Percentiles rank a stretch among this genome's conserved stretches.
Conservation (phyloP, 768 basidiomycete genomes). For the Collybiopsis luxurians region DNA sequence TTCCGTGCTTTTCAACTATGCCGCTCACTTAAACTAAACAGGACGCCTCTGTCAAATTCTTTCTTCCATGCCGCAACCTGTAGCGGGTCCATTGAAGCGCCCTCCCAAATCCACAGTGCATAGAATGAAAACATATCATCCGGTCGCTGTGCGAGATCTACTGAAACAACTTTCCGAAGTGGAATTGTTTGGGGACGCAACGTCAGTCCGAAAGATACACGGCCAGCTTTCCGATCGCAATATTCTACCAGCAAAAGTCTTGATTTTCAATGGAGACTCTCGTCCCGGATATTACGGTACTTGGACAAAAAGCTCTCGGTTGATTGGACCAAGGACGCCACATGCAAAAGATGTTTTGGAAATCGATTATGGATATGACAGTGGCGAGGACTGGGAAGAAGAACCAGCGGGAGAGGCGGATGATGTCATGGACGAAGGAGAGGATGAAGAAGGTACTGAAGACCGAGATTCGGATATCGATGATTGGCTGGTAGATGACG, state of each 20-base stretch:
- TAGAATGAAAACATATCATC: conserved; percentile 33
- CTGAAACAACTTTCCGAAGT: conserved; percentile 71
- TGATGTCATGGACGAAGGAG: conserved; percentile 70
- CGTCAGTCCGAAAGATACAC: conserved; percentile 63
- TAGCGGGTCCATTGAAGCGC: neutral
- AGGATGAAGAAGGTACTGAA: conserved; percentile 53
- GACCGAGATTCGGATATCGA: conserved; percentile 76
- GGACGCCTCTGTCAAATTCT: conserved; percentile 39
- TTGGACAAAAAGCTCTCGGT: conserved; percentile 79
- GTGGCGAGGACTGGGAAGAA: conserved; percentile 95
- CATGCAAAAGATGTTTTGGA: conserved; percentile 73
- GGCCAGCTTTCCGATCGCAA: conserved; percentile 58
- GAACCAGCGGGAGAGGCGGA: conserved; percentile 81
- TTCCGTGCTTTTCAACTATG: neutral
- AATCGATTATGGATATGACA: conserved; percentile 91
- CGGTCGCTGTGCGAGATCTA: conserved; percentile 40
- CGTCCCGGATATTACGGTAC: conserved; percentile 95
- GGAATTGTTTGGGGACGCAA: conserved; percentile 70
- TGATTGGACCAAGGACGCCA: conserved; percentile 82
- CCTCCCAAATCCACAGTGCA: neutral
- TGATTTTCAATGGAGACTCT: conserved; percentile 81
- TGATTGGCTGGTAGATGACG: conserved; percentile 77
- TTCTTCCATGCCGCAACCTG: conserved; percentile 25
- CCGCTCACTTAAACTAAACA: conserved; percentile 15
- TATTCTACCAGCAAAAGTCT: conserved; percentile 70